Evolutionary conservation across 176 grass and related monocot genomes (phyloP), one percentile per base, ranked within the genome.

Genomic region (Avena atlantica): DNA sequence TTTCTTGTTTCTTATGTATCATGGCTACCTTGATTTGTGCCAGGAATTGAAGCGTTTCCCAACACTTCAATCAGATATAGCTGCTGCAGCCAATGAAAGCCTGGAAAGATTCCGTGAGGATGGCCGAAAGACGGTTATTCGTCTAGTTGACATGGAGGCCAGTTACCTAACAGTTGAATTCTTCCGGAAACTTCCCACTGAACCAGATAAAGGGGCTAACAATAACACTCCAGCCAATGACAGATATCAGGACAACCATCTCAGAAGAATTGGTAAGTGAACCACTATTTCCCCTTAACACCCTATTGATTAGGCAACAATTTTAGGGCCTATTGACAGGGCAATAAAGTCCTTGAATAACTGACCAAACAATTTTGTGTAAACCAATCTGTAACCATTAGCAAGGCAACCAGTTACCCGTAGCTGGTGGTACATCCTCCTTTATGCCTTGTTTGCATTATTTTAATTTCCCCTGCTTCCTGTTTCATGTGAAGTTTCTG

Each of bases 1-100:
- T 64, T 85, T 78, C 5, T 61, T 70, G 9, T 77, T 82, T 64
- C 40, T 47, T 3, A 48, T 34, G 31, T 16, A 81, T 71, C 63
- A 59, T 72, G 21, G 4, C 72, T 68, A 34, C 57, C 56, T 88
- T 85, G n/a, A 63, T 10, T 19, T 84, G 14, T 34, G 50, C 20
- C 77, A 99, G 97, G 97, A 99, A 79, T 59, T 99, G 87, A 99
- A 99, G 86, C 94, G 97, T 78, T 99, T 99, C 78, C 97, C 97
- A 68, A 88, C 94, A n/a, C 97, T 99, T 88, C 94, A 99, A 91
- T 61, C 94, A 0, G 97, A 99, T 84, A 97, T 99, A 93, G 94
- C 97, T 86, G 94, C 97, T 53, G 97, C 94, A 80, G 83, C 97
- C 86, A 97, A 99, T 83, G 97, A 99, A 87, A 79, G 94, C 40